These are phyloP conservation scores for Xanthoceras sorbifolium DNA, from an alignment of 345 rosid species.

Conservation along the genomic window DNA sequence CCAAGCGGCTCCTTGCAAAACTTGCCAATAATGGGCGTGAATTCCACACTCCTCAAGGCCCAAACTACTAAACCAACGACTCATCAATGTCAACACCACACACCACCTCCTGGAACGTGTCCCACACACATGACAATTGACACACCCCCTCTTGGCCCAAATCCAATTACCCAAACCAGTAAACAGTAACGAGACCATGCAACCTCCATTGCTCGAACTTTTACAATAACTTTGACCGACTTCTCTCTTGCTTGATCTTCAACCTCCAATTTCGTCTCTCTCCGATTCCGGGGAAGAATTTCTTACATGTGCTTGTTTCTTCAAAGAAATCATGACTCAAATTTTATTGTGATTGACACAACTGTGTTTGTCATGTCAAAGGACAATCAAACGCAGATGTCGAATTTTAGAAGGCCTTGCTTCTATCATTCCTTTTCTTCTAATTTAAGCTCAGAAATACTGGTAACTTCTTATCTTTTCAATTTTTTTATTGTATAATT, in stretches of 20 bases:
- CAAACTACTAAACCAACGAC: background rate
- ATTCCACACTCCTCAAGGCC: background rate
- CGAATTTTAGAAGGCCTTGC: constrained; percentile 37
- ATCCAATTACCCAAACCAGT: background rate
- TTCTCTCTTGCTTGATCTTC: background rate
- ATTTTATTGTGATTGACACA: background rate
- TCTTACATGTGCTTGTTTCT: background rate
- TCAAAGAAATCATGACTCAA: background rate
- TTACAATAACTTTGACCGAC: background rate
- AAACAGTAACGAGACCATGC: background rate
- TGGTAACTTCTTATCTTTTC: constrained; percentile 36
- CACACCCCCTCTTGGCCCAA: background rate
- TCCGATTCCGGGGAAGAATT: background rate
- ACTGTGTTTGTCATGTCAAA: background rate
- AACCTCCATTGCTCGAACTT: background rate
- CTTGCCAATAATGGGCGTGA: background rate
- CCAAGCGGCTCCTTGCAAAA: no score
- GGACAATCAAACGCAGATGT: constrained; percentile 25
- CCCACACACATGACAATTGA: no score
- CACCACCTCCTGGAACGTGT: background rate
- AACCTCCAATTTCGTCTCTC: background rate
- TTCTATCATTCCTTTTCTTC: constrained; percentile 49
- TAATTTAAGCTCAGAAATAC: constrained; percentile 30
- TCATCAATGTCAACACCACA: background rate
- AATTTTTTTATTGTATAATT: background rate